phyloP scores from a whole-genome alignment of 225 moss, liverwort and hornwort species.

The Thuidium tamariscinum region DNA sequence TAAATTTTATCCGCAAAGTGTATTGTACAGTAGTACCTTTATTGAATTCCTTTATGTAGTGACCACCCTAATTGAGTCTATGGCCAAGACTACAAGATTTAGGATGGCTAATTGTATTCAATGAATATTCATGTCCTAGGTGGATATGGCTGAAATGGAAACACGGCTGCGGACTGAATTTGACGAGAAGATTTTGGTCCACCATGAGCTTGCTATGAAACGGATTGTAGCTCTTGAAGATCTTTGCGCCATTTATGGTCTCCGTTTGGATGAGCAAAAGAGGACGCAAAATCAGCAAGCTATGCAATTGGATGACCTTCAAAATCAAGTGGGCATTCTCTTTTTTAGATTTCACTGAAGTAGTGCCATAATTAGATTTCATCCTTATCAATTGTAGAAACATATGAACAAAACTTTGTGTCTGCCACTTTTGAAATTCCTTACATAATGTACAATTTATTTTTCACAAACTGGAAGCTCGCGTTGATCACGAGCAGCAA shows the following conservation, averaged over 20 bases:
- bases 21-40: neutral
- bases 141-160: slow-evolving; percentile 19
- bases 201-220: slow-evolving; percentile 37
- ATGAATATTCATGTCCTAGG: neutral
- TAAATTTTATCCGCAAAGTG: neutral
- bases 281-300: slow-evolving; percentile 32
- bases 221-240: slow-evolving; percentile 31
- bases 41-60: neutral
- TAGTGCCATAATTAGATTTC: neutral
- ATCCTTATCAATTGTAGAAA: neutral
- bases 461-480: neutral
- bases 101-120: neutral
- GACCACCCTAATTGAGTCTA: neutral
- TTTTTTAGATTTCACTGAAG: slow-evolving; percentile 24
- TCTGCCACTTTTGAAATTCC: neutral
- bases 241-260: slow-evolving; percentile 21
- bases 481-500: neutral
- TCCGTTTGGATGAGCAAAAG: slow-evolving; percentile 24
- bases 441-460: no score
- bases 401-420: neutral
- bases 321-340: slow-evolving; percentile 47
- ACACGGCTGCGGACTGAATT: slow-evolving; percentile 16
- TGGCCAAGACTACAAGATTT: neutral
- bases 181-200: slow-evolving; percentile 31
- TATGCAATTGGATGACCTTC: slow-evolving; percentile 32